These are phyloP conservation scores for Mariannaea elegans DNA, from an alignment of 2,329 filamentous ascomycete species.

Conservation along the genomic window DNA sequence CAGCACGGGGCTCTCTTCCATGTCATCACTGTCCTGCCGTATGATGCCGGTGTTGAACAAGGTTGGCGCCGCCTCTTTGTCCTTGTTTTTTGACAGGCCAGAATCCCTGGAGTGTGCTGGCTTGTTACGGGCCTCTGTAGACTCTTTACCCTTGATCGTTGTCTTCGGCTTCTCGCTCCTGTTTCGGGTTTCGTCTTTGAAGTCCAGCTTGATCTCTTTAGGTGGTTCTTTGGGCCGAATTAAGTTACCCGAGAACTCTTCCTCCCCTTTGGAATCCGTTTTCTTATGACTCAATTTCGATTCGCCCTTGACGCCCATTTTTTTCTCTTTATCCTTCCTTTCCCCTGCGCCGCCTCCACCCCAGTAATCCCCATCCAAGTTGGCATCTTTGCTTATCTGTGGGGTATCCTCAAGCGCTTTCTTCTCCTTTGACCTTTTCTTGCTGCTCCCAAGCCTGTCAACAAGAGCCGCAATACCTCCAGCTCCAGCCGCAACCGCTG, in stretches of 20 bases:
- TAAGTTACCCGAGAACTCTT: conserved; percentile 43
- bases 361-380: conserved; percentile 41
- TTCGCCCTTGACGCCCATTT: neutral
- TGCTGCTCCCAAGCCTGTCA: conserved; percentile 43
- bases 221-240: conserved; percentile 20
- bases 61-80: conserved; percentile 13
- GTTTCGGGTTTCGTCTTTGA: conserved; percentile 7
- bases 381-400: conserved; percentile 9
- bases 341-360: conserved; percentile 27
- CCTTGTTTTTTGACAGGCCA: conserved; percentile 16
- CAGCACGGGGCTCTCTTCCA: conserved; percentile 51
- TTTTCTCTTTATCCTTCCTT: conserved; percentile 6
- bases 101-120: neutral
- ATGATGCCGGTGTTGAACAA: conserved; percentile 29
- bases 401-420: conserved; percentile 41
- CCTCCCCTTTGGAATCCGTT: conserved; percentile 4
- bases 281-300: neutral
- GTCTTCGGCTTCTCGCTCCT: conserved; percentile 7
- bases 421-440: conserved; percentile 49
- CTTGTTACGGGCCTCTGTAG: neutral
- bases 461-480: conserved; percentile 44
- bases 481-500: conserved; percentile 35
- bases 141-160: conserved; percentile 6
- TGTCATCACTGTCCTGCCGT: conserved; percentile 38
- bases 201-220: conserved; percentile 14